Conservation (phyloP, 108 stramenopile species). For the Poteriospumella lacustris region DNA sequence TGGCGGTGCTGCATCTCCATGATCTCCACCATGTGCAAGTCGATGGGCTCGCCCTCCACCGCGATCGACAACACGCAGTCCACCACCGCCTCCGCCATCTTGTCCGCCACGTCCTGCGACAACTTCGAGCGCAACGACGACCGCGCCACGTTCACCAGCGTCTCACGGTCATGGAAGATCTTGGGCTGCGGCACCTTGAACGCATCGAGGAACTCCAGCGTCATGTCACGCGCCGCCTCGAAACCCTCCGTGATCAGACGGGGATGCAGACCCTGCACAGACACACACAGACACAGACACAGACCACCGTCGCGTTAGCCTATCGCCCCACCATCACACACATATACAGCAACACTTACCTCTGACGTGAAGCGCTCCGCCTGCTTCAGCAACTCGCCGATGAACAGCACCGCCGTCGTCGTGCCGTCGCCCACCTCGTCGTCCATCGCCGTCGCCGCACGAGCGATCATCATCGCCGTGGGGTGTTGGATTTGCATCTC, state of each 20-base stretch:
- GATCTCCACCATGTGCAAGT: slow-evolving; percentile 95
- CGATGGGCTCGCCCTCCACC: slow-evolving; percentile 60
- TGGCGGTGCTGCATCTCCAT: slow-evolving; percentile 85
- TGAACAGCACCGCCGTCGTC: not conserved
- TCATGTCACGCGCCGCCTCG: slow-evolving; percentile 80
- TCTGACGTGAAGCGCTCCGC: slow-evolving; percentile 70
- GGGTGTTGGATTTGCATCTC: slow-evolving; percentile 99
- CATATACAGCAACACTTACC: too few relatives aligned
- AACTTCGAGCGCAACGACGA: slow-evolving; percentile 91
- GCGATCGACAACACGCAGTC: slow-evolving; percentile 64
- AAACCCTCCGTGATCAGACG: slow-evolving; percentile 92
- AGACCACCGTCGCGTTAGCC: too few relatives aligned
- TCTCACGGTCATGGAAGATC: slow-evolving; percentile 70
- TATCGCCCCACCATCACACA: too few relatives aligned
- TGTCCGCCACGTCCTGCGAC: slow-evolving; percentile 69
- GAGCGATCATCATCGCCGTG: slow-evolving; percentile 93
- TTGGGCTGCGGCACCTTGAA: slow-evolving; percentile 56
- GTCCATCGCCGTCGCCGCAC: slow-evolving; percentile 89
- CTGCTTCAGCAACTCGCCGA: slow-evolving; percentile 88
- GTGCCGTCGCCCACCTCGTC: slow-evolving; percentile 26
- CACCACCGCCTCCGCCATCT: slow-evolving; percentile 75
- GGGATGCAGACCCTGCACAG: slow-evolving; percentile 96
- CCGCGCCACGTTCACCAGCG: slow-evolving; percentile 71
- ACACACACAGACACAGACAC: too few relatives aligned
- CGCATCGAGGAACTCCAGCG: slow-evolving; percentile 71